Base-by-base conservation (phyloP, 2,329 filamentous ascomycete species). In the Neoascochyta sp. region DNA sequence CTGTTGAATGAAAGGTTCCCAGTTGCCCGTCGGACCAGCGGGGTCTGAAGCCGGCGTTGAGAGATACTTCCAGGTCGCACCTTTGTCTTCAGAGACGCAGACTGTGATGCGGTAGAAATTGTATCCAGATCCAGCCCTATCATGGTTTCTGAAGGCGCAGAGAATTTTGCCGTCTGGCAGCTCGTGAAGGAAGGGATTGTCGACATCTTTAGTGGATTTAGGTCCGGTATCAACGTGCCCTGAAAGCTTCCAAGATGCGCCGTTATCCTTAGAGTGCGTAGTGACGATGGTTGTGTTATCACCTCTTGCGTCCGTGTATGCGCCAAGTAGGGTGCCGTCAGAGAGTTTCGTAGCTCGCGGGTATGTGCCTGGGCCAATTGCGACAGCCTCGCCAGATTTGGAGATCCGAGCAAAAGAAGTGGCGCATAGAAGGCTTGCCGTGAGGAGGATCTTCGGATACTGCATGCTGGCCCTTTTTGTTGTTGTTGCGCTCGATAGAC, bases 1-100 rank as follows among this genome's bases (percentile, higher is more conserved):
- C 2, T 62, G 40, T 4, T 67, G 53, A 12, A 72, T 28, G 37
- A 70, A 70, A 0, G 69, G 69, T 36, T 72, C 68, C 68, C 68
- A 72, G 4, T 63, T 50, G 3, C 68, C 68, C 17, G 65, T 64
- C 9, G 39, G 24, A 5, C 38, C 42, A 10, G 37, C 43, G 0
- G 45, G 30, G 19, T 54, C 45, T 7, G 36, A 27, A 4, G 46
- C 49, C 5, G 56, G 47, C 1, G 43, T 48, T 15, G 34, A 47
- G 3, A 61, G 53, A 36, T 58, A 69, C 9, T 36, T 34, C 52
- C 63, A 71, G 1, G 40, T 58, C 14, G 18, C 32, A 15, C 67
- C 69, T n/a, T 50, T 46, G 34, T 72, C 64, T 21, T 66, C 62
- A 4, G 62, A 67, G 36, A 61, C 62, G 21, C 55, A 66, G 6